Percentiles rank a stretch among this genome's conserved stretches.
These are phyloP conservation scores for Kalmanozyma brasiliensis DNA, from an alignment of 1,284 basidiomycete genomes.

Conservation along the genomic window DNA sequence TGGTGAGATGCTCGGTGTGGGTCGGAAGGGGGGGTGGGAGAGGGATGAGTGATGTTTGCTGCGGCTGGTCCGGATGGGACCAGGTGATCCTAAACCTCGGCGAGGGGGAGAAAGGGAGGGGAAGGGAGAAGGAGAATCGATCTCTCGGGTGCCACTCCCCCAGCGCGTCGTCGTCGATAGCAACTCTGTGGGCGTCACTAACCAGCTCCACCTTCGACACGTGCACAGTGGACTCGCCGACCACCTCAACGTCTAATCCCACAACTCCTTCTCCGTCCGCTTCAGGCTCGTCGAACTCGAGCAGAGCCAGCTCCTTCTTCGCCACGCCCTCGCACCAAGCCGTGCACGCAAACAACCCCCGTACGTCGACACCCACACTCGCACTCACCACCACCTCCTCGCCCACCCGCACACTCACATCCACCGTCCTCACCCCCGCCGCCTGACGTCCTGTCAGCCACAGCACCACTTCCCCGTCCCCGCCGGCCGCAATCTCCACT, in stretches of 20 bases:
- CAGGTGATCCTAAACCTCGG: constrained; percentile 9
- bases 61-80: no score
- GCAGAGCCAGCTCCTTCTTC: constrained; percentile 5
- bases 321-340: not conserved
- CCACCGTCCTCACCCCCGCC: constrained; percentile 9
- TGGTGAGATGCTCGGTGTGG: not conserved
- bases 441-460: constrained; percentile 16
- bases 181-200: not conserved
- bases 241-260: constrained; percentile 23
- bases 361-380: constrained; percentile 5
- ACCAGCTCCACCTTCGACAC: constrained; percentile 4
- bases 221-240: constrained; percentile 4
- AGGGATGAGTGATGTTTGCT: constrained; percentile 10
- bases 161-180: not conserved
- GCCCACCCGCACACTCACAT: constrained; percentile 10
- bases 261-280: not conserved
- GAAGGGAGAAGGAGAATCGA: constrained; percentile 15
- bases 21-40: not conserved
- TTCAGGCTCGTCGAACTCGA: constrained; percentile 13
- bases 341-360: constrained; percentile 7
- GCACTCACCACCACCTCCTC: constrained; percentile 8
- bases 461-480: constrained; percentile 3
- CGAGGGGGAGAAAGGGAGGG: not conserved
- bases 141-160: constrained; percentile 9
- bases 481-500: constrained; percentile 6